phyloP scores from a whole-genome alignment of 139 green algal genomes.

The Limnomonas spitsbergensis region DNA sequence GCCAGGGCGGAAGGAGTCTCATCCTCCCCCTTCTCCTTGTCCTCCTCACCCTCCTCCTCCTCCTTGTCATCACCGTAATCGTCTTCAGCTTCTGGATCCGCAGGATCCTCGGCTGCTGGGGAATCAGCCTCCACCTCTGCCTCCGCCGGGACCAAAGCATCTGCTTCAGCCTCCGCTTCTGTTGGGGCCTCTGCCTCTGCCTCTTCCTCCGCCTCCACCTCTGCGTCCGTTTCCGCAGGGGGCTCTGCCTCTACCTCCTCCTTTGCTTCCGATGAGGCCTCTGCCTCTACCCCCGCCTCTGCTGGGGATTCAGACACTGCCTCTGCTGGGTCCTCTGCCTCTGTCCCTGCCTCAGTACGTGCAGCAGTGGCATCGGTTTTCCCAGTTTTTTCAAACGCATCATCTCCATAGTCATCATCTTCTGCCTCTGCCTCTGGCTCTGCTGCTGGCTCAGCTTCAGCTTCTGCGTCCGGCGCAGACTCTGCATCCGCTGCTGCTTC shows the following conservation, averaged over 20 bases:
- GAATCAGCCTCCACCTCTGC: neutral
- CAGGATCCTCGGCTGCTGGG: neutral
- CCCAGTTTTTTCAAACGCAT: neutral
- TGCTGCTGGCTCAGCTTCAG: constrained; percentile 1
- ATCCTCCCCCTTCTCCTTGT: neutral
- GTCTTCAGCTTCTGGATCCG: neutral
- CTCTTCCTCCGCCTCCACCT: neutral
- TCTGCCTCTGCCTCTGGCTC: neutral
- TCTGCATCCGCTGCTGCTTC: neutral
- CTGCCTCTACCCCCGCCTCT: constrained; percentile 4
- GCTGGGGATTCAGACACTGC: neutral
- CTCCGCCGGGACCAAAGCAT: too few relatives aligned
- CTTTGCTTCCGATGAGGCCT: neutral
- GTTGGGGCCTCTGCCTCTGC: constrained; percentile 1
- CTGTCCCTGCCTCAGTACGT: constrained; percentile 3
- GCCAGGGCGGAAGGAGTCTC: neutral
- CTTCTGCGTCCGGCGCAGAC: neutral
- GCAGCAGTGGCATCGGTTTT: neutral
- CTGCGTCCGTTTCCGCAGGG: neutral
- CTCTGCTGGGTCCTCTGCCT: constrained; percentile 8
- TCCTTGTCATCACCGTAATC: neutral
- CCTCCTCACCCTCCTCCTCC: too few relatives aligned
- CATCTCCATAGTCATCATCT: neutral
- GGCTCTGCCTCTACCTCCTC: neutral
- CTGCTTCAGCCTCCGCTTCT: neutral